Evolutionary conservation across 1,284 basidiomycete genomes (phyloP).

Genomic region (Cerioporus squamosus): DNA sequence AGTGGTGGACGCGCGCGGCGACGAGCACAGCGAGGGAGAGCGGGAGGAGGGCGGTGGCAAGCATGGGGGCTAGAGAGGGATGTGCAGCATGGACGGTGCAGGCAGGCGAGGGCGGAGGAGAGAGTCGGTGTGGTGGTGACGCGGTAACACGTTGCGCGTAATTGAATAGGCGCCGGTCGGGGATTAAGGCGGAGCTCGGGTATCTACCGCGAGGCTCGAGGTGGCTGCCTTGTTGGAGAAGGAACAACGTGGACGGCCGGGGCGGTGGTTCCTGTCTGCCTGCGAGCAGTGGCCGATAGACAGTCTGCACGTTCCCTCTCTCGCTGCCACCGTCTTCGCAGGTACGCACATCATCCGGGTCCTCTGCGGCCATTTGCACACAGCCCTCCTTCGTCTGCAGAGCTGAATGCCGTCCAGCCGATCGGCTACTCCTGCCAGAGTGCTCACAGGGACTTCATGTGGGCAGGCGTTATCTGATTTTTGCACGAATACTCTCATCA

Average conservation of each 20-base stretch:
- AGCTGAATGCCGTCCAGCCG: conserved; percentile 10
- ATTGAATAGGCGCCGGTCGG: conserved; percentile 23
- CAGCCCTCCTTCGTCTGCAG: conserved; percentile 5
- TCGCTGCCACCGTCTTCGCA: not conserved
- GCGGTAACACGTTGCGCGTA: conserved; percentile 16
- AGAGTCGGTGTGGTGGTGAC: not conserved
- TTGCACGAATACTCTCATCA: conserved; percentile 22
- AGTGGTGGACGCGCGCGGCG: conserved; percentile 58
- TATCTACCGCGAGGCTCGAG: conserved; percentile 18
- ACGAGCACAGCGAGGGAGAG: conserved; percentile 29
- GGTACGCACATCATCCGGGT: conserved; percentile 16
- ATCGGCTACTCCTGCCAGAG: conserved; percentile 17
- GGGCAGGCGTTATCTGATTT: conserved; percentile 29
- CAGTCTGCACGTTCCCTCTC: not conserved
- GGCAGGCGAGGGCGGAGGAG: not conserved
- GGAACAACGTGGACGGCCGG: conserved; percentile 3
- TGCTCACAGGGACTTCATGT: conserved; percentile 22
- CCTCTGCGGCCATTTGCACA: conserved; percentile 5
- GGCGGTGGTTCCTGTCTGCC: not conserved
- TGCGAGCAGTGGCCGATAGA: not conserved
- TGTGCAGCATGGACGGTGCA: not conserved
- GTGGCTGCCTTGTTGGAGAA: conserved; percentile 2
- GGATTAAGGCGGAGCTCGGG: conserved; percentile 25
- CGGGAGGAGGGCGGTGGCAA: conserved; percentile 23
- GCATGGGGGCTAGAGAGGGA: conserved; percentile 10